Conservation (phyloP, 176 grass and related monocot species). For the Carex pumila region DNA sequence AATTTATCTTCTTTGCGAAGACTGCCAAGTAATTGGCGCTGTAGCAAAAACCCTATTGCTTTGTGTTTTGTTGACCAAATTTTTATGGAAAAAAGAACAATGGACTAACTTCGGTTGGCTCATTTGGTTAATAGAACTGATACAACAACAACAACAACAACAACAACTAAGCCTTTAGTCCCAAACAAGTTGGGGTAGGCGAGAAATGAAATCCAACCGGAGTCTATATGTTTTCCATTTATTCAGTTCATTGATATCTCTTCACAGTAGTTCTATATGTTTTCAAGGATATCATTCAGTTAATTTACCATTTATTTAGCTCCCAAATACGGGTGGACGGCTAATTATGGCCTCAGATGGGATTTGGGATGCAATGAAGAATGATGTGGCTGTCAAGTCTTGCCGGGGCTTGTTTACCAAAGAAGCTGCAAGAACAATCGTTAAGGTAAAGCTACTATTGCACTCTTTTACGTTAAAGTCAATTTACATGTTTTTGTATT, state of each 20-base stretch:
- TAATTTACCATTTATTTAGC: constrained; percentile 32
- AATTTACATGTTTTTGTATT: not conserved
- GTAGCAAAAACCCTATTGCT: not conserved
- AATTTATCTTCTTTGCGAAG: not conserved
- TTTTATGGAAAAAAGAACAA: not conserved
- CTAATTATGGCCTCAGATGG: constrained; percentile 98
- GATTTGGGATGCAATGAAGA: constrained; percentile 84
- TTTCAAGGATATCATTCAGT: not conserved
- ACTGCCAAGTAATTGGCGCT: not conserved
- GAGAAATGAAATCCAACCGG: too few relatives aligned
- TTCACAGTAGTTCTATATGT: constrained; percentile 18
- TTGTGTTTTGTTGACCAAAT: not conserved
- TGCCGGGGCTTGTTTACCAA: constrained; percentile 78
- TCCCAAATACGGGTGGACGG: constrained; percentile 78
- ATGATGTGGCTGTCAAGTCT: constrained; percentile 60
- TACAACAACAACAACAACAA: too few relatives aligned
- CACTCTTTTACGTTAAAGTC: not conserved
- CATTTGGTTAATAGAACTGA: not conserved
- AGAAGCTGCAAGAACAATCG: constrained; percentile 81
- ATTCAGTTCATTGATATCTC: not conserved
- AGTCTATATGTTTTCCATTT: not conserved
- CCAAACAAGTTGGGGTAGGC: too few relatives aligned
- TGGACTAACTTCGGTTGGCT: not conserved
- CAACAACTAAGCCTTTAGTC: too few relatives aligned
- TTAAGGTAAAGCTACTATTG: constrained; percentile 45